Evolutionary conservation across 305 asterid genomes (phyloP), one percentile per base, ranked within the genome.

Genomic region (Fraxinus albicans): DNA sequence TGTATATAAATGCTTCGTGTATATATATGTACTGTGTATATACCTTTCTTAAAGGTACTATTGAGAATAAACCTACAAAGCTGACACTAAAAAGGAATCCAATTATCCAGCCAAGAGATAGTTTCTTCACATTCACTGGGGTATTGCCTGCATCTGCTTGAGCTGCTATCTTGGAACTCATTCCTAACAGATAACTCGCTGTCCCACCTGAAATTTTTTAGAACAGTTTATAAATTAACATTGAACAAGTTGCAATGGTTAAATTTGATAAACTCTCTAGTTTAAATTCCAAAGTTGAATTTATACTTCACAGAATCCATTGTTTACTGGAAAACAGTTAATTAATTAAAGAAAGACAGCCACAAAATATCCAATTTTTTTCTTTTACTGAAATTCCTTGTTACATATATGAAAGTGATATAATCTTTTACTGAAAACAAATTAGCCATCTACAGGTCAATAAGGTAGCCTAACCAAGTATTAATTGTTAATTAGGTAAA

Each of bases 41-140:
- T 10, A 91, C 92, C 95, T 90, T 91, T 80, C 97, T 81, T 1
- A 93, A 83, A n/a, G 95, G 92, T 15, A 91, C 88, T 6, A 93
- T 90, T 27, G 97, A 89, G 93, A 93, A 93, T 0, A 93, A 85
- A 34, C 95, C 97, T n/a, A 90, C 85, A 77, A 93, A 93, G 84
- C 97, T 93, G 25, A 93, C 97, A 8, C 70, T 55, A 74, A 88
- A 89, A 13, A 93, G 89, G 85, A 86, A 91, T 0, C 75, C 89
- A 58, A 83, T 89, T 78, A 93, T 91, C 97, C 97, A 93, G 12
- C 90, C 88, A 60, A 93, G 74, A 10, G 84, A 60, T 42, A 93
- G 90, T 40, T 76, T 29, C 87, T 90, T 90, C 75, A 89, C 90
- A 60, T 93, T 93, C 0, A 25, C 33, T 1, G 93, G 91, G 8